Conservation (phyloP, 805 yeast genomes). For the Starmerella riodocensis region DNA sequence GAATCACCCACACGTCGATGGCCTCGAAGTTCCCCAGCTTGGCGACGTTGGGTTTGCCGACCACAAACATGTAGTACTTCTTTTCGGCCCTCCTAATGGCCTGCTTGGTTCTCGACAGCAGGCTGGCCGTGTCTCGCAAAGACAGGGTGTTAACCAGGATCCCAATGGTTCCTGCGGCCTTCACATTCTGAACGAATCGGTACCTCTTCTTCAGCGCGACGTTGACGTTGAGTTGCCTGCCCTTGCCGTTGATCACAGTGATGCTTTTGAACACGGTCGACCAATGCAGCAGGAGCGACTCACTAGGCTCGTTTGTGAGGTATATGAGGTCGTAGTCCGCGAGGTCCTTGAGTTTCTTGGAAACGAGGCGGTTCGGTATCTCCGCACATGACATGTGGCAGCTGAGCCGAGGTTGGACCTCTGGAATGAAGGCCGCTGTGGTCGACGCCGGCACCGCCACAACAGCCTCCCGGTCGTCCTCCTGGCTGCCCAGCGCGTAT, state of each 20-base stretch:
- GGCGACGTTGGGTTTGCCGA: conserved; percentile 96
- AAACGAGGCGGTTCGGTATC: conserved; percentile 16
- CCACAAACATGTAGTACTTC: conserved; percentile 87
- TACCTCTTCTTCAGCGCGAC: conserved; percentile 77
- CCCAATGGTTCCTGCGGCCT: conserved; percentile 87
- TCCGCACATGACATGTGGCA: neutral
- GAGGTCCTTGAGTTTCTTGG: conserved; percentile 1
- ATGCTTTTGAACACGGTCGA: conserved; percentile 46
- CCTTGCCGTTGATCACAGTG: conserved; percentile 5
- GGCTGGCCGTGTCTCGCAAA: conserved; percentile 52
- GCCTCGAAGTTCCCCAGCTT: conserved; percentile 90
- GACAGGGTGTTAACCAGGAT: conserved; percentile 83
- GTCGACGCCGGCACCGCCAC: conserved; percentile 21
- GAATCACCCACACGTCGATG: conserved; percentile 86
- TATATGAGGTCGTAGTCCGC: conserved; percentile 8
- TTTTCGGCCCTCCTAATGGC: conserved; percentile 66
- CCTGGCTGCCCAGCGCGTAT: conserved; percentile 3
- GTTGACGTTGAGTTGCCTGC: conserved; percentile 29
- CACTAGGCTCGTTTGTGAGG: conserved; percentile 44
- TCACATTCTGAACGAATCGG: conserved; percentile 71
- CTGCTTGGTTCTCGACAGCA: conserved; percentile 47
- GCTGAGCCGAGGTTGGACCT: neutral
- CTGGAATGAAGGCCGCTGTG: conserved; percentile 16
- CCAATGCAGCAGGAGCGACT: conserved; percentile 64
- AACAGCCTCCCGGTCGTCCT: conserved; percentile 27